Evolutionary conservation across 331 rosid genomes (phyloP), one percentile per base, ranked within the genome.

Genomic region (Arachis monticola): DNA sequence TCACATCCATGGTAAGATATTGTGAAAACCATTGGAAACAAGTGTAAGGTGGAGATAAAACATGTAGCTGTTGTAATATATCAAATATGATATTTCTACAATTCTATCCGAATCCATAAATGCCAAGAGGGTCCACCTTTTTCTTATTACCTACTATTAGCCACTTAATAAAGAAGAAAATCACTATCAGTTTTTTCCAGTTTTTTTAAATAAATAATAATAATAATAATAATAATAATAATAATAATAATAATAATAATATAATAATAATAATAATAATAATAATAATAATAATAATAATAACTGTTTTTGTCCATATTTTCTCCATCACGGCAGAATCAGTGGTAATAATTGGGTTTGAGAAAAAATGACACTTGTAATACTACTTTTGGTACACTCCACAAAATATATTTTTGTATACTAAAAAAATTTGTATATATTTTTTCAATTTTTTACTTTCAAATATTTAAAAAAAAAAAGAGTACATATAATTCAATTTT

Each of bases 81-180:
- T 27, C 30, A 27, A 67, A 11, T 3, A 58, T 65, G 61, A 68
- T 80, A 80, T 74, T 48, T 73, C 6, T 5, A 13, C 75, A 74
- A 68, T 50, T 67, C 4, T 5, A 13, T 51, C 51, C 67, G 80
- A 74, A 68, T 68, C 79, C 52, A 53, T 69, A 60, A 75, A 74
- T 80, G 80, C 40, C 4, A 42, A 9, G 0, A 14, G 58, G 80
- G 64, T 44, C 73, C 5, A 57, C 35, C 35, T 57, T 57, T 57
- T 22, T 32, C 38, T 32, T 32, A 32, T 32, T 32, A 32, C 38
- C 4, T 32, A 32, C 4, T 57, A 6, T 2, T 57, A 60, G 32
- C 69, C 74, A 57, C 66, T 11, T 3, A 68, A 5, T 32, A 5
- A 17, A 51, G 1, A 17, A 51, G 1, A 50, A 35, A 61, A 38